Evolutionary conservation across 805 yeast genomes (phyloP).

Genomic region (Spathaspora boniae): DNA sequence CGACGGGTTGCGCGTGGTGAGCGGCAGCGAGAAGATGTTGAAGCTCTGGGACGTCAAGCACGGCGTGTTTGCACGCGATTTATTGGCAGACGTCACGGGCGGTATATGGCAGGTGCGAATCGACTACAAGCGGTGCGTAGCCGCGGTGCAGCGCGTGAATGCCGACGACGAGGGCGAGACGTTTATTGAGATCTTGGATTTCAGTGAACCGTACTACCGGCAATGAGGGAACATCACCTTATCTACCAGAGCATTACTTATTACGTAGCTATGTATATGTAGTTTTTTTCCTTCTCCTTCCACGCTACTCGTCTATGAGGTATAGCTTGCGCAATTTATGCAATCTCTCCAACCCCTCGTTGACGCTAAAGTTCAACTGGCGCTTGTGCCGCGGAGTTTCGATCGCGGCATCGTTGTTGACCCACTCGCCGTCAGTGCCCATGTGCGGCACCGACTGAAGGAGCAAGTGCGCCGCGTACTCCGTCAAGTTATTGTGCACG

Average conservation of each 20-base stretch:
- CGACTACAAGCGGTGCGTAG: conserved; percentile 79
- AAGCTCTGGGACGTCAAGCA: conserved; percentile 83
- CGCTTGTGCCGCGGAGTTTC: conserved; percentile 12
- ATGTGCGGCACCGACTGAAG: conserved; percentile 18
- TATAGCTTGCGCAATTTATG: conserved; percentile 34
- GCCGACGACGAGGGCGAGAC: conserved; percentile 57
- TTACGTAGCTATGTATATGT: background rate
- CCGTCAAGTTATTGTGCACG: conserved; percentile 10
- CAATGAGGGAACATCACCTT: conserved; percentile 2
- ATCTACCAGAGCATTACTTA: background rate
- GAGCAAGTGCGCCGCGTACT: conserved; percentile 24
- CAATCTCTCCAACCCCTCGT: conserved; percentile 31
- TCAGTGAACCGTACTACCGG: conserved; percentile 49
- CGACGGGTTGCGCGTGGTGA: conserved; percentile 76
- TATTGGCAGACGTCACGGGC: conserved; percentile 71
- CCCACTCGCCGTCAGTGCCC: conserved; percentile 24
- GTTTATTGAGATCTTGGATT: conserved; percentile 80
- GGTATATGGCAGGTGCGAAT: conserved; percentile 94
- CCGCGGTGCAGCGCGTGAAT: conserved; percentile 69
- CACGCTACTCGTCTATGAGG: conserved; percentile 16
- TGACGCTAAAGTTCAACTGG: conserved; percentile 23
- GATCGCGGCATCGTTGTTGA: conserved; percentile 4
- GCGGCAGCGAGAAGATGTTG: conserved; percentile 86
- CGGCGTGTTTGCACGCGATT: conserved; percentile 71
- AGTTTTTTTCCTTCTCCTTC: background rate